Base-by-base conservation (phyloP, 2,329 filamentous ascomycete genomes). In the Aureobasidium zeae region DNA sequence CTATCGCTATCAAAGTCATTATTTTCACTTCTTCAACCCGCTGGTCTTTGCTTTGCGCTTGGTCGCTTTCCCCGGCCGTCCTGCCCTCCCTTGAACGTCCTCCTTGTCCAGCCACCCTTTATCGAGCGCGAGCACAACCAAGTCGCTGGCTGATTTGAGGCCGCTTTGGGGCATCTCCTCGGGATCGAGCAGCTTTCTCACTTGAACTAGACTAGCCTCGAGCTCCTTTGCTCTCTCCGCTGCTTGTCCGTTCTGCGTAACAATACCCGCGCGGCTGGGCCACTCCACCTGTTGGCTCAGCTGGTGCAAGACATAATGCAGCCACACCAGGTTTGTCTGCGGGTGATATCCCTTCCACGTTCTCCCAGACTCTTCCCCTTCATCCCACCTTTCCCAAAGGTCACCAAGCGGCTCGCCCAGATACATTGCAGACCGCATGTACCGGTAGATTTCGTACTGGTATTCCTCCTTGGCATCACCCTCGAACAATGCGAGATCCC, bases 311-410 rank as follows among this genome's bases (percentile, higher is more conserved):
- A 82, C 59, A 53, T 78, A 79, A 37, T 77, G 70, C 16, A 79
- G 59, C 78, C 78, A 82, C 11, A 80, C 64, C 11, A 79, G 63
- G 51, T 81, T 82, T 2, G 77, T 79, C 44, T 68, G 66, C 2
- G 78, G 76, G 28, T 72, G 67, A 55, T 73, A 81, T 21, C 65
- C 58, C 9, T 62, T 57, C 76, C 77, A 81, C n/a, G 48, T 49
- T 37, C 45, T 7, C 28, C 43, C 49, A 9, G 24, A 39, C 11
- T 36, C 22, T n/a, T 49, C 50, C 31, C 52, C 51, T 21, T 55
- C 50, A 2, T 50, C 41, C 36, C 38, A 46, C 60, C 39, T 54
- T 17, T 54, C 51, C 50, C 64, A 59, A 25, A 62, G 57, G 4
- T 57, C 57, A 5, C 62, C 54, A 0, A 68, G 56, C 0, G 72